Evolutionary conservation across 2,329 filamentous ascomycete species (phyloP).

Genomic region (Fusarium brevicatenulatum): DNA sequence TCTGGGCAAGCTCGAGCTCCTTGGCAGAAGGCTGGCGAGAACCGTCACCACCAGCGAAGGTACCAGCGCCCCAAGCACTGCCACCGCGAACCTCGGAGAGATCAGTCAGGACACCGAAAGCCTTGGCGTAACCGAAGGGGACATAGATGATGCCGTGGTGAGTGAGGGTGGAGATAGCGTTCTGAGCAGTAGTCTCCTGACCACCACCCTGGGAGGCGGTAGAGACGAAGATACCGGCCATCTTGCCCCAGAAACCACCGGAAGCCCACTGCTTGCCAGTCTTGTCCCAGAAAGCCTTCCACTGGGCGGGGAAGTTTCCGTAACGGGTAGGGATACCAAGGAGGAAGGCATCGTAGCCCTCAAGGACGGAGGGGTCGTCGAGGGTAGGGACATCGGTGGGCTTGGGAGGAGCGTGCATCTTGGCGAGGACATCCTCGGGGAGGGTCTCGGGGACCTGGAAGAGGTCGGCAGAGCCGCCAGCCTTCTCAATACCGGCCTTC

Average conservation of each 20-base stretch:
- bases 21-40: slow-evolving; percentile 79
- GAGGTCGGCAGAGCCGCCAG: slow-evolving; percentile 82
- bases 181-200: slow-evolving; percentile 88
- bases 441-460: slow-evolving; percentile 94
- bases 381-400: slow-evolving; percentile 72
- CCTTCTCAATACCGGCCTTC: slow-evolving; percentile 87
- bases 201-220: slow-evolving; percentile 88
- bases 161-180: slow-evolving; percentile 82
- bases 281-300: slow-evolving; percentile 93
- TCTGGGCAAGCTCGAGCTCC: slow-evolving; percentile 82
- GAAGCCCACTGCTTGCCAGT: slow-evolving; percentile 85
- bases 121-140: slow-evolving; percentile 90
- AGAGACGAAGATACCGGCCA: slow-evolving; percentile 89
- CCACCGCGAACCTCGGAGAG: slow-evolving; percentile 86
- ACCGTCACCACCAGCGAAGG: slow-evolving; percentile 82
- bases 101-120: slow-evolving; percentile 76
- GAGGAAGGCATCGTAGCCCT: slow-evolving; percentile 86
- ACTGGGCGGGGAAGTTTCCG: slow-evolving; percentile 97
- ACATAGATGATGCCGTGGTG: slow-evolving; percentile 98
- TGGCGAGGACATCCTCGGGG: slow-evolving; percentile 79
- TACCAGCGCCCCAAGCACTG: slow-evolving; percentile 92
- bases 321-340: slow-evolving; percentile 95
- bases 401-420: slow-evolving; percentile 92
- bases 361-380: slow-evolving; percentile 67
- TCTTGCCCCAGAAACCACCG: slow-evolving; percentile 86